Conservation (phyloP, 1,284 basidiomycete species). For the Ceratobasidium theobromae region DNA sequence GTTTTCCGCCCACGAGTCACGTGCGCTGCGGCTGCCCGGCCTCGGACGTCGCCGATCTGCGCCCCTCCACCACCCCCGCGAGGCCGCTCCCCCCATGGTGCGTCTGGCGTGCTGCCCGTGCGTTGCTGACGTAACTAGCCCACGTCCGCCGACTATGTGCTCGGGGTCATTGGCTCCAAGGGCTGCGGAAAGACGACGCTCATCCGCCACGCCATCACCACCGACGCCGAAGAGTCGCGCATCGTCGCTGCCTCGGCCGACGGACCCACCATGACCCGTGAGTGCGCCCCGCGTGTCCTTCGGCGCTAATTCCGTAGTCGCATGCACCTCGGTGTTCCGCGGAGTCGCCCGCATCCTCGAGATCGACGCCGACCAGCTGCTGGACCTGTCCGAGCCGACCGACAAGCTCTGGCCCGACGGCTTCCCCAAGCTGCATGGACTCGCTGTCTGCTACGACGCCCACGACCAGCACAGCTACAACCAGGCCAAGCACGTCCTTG, state of each 20-base stretch:
- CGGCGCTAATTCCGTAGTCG: slow-evolving; percentile 17
- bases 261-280: slow-evolving; percentile 25
- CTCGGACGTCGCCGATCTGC: not conserved
- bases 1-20: slow-evolving; percentile 6
- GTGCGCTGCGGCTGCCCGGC: not conserved
- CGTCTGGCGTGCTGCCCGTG: too few species aligned
- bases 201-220: slow-evolving; percentile 34
- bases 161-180: slow-evolving; percentile 34
- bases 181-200: slow-evolving; percentile 35
- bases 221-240: slow-evolving; percentile 13
- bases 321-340: slow-evolving; percentile 23
- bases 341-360: slow-evolving; percentile 55
- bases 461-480: slow-evolving; percentile 59
- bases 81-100: too few species aligned
- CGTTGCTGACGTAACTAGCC: too few species aligned
- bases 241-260: slow-evolving; percentile 10
- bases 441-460: slow-evolving; percentile 74
- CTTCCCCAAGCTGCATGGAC: slow-evolving; percentile 63
- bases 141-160: slow-evolving; percentile 23
- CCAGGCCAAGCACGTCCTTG: slow-evolving; percentile 50
- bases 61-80: slow-evolving; percentile 10
- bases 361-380: slow-evolving; percentile 48
- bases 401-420: slow-evolving; percentile 46
- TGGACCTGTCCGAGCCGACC: slow-evolving; percentile 32
- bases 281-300: not conserved